Percentiles rank a stretch among this genome's conserved stretches.
Conservation (phyloP, 2,329 filamentous ascomycete genomes). For the Xylaria sp. region DNA sequence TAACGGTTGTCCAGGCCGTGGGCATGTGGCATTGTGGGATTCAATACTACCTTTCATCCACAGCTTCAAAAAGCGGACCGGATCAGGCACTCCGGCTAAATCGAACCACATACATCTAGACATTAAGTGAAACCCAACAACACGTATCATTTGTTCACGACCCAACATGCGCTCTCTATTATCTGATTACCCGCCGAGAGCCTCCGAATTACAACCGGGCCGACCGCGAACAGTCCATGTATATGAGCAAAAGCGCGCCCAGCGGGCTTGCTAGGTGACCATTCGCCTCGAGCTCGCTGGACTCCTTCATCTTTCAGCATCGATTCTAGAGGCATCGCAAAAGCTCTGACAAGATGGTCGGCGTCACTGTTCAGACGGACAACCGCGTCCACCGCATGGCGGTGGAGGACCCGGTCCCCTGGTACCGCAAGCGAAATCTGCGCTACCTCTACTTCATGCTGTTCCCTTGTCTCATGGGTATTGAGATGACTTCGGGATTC, state of each 20-base stretch:
- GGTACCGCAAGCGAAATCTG: constrained; percentile 67
- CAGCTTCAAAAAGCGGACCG: constrained; percentile 22
- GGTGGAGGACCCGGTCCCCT: constrained; percentile 55
- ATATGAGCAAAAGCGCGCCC: constrained; percentile 37
- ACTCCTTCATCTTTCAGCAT: constrained; percentile 10
- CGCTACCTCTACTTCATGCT: constrained; percentile 63
- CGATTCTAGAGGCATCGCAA: constrained; percentile 5
- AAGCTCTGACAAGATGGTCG: constrained; percentile 42
- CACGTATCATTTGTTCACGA: constrained; percentile 36
- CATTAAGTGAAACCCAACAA: constrained; percentile 33
- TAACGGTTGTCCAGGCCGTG: background rate
- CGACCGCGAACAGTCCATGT: constrained; percentile 24
- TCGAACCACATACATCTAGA: constrained; percentile 40
- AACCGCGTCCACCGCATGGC: constrained; percentile 54
- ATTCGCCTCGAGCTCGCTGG: constrained; percentile 23
- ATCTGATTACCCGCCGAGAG: constrained; percentile 45
- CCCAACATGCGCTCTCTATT: constrained; percentile 38
- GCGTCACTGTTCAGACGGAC: constrained; percentile 41
- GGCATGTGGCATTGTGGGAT: constrained; percentile 4
- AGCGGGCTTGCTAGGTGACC: constrained; percentile 7
- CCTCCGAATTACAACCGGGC: constrained; percentile 41
- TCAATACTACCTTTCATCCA: constrained; percentile 32
- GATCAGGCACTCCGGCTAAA: constrained; percentile 46
- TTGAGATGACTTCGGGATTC: constrained; percentile 70
- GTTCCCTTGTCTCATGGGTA: constrained; percentile 67